Evolutionary conservation across 345 rosid genomes (phyloP).

Genomic region (Carallia pectinifolia): DNA sequence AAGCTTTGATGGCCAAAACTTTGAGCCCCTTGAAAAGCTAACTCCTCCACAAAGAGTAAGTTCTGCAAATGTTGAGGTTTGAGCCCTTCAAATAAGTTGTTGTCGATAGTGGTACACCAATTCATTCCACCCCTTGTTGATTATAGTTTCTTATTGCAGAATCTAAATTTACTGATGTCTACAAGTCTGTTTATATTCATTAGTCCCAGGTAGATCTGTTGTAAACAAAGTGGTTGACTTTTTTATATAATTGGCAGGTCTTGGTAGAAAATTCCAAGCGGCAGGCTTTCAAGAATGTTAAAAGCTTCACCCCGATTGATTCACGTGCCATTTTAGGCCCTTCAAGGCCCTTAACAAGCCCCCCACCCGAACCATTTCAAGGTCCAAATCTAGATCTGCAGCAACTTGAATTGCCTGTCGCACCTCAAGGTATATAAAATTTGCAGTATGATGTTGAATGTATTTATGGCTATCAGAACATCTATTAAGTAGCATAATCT

Average conservation of each 20-base stretch:
- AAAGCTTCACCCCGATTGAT: slow-evolving; percentile 22
- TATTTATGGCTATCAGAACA: too few relatives aligned
- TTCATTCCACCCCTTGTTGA: too few relatives aligned
- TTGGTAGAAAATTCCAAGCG: slow-evolving; percentile 40
- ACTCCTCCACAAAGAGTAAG: slow-evolving; percentile 38
- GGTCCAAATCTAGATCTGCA: slow-evolving; percentile 24
- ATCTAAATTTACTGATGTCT: background rate
- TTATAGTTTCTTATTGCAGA: background rate
- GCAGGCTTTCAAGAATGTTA: slow-evolving; percentile 46
- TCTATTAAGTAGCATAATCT: too few relatives aligned
- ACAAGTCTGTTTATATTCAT: background rate
- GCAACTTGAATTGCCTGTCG: slow-evolving; percentile 29
- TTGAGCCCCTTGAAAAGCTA: slow-evolving; percentile 30
- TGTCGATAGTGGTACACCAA: background rate
- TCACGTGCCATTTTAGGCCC: slow-evolving; percentile 16
- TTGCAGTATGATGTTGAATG: background rate
- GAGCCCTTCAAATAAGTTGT: too few relatives aligned
- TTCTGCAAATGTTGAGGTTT: background rate
- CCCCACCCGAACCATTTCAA: slow-evolving; percentile 27
- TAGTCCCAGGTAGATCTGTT: background rate
- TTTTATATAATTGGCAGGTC: slow-evolving; percentile 23
- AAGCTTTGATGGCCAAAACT: slow-evolving; percentile 30
- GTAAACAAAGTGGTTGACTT: slow-evolving; percentile 8
- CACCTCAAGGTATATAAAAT: slow-evolving; percentile 33
- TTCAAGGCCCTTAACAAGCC: slow-evolving; percentile 34